Conservation (phyloP, 176 grass and related monocot genomes). For the Miscanthus lutarioriparius region DNA sequence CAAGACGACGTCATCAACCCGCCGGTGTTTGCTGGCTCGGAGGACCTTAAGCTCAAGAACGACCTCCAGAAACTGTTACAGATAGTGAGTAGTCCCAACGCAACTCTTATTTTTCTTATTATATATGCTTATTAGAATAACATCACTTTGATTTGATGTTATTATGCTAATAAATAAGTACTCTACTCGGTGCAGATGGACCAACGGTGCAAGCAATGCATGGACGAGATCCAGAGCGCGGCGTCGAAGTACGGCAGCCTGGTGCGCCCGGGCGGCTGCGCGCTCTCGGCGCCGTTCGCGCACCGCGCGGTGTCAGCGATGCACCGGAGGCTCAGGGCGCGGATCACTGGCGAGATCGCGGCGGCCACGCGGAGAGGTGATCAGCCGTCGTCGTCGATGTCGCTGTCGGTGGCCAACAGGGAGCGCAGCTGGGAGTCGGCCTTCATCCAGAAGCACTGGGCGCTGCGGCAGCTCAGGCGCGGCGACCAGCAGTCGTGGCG, state of each 20-base stretch:
- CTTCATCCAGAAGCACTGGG: constrained; percentile 96
- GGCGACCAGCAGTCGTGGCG: constrained; percentile 75
- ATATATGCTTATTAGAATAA: not conserved
- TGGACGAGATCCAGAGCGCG: constrained; percentile 64
- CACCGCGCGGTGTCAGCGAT: constrained; percentile 31
- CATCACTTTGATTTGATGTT: not conserved
- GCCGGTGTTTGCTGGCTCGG: constrained; percentile 12
- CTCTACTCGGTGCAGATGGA: constrained; percentile 55
- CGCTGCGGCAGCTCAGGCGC: constrained; percentile 64
- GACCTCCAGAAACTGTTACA: constrained; percentile 64
- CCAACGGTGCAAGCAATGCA: constrained; percentile 67
- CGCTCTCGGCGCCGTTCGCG: constrained; percentile 43
- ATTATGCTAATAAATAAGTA: not conserved
- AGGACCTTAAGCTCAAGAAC: constrained; percentile 44
- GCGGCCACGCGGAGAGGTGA: constrained; percentile 8
- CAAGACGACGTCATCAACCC: constrained; percentile 28
- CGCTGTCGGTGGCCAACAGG: constrained; percentile 34
- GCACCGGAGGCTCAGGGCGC: constrained; percentile 61
- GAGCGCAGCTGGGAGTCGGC: constrained; percentile 75
- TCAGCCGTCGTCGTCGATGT: not conserved
- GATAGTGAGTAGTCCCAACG: constrained; percentile 63
- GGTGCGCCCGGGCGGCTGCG: constrained; percentile 28
- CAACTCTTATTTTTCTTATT: not conserved
- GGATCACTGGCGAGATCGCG: constrained; percentile 47
- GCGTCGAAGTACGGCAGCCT: constrained; percentile 49